phyloP scores from a whole-genome alignment of 2,329 filamentous ascomycete genomes.

The Epichloe sp. region DNA sequence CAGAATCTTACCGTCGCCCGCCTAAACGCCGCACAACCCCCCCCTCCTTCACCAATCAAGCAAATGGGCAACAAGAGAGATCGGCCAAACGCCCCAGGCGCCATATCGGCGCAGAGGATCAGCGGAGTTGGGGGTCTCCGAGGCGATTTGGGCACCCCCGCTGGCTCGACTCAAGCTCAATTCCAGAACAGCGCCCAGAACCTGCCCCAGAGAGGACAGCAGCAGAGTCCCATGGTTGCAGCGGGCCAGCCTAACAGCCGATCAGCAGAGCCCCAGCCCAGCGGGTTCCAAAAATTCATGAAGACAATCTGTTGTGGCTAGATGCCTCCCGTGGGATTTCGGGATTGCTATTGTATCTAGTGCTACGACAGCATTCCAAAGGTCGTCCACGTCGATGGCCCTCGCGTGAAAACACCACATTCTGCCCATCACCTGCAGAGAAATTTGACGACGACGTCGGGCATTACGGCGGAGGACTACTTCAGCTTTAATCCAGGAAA shows the following conservation, averaged over 20 bases:
- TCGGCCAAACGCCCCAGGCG: constrained; percentile 67
- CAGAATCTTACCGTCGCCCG: constrained; percentile 63
- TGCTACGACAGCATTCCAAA: constrained; percentile 15
- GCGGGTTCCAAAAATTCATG: constrained; percentile 83
- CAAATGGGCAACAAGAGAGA: constrained; percentile 61
- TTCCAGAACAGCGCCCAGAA: constrained; percentile 94
- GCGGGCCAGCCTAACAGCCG: constrained; percentile 41
- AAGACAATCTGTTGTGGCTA: constrained; percentile 85
- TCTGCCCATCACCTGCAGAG: not conserved
- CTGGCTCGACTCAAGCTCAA: constrained; percentile 86
- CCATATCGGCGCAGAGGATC: constrained; percentile 60
- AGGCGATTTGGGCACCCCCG: constrained; percentile 63
- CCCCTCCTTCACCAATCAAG: constrained; percentile 70
- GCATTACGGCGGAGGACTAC: not conserved
- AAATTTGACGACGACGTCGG: not conserved
- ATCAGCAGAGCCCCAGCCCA: constrained; percentile 57
- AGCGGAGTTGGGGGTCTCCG: constrained; percentile 60
- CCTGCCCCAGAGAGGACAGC: constrained; percentile 52
- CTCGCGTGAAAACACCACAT: not conserved
- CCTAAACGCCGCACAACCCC: constrained; percentile 92
- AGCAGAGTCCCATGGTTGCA: constrained; percentile 44
- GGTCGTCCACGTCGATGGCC: constrained; percentile 4
- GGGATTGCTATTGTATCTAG: constrained; percentile 18
- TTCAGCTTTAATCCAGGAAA: not conserved
- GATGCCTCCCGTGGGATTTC: constrained; percentile 15